Conservation (phyloP, 2,329 filamentous ascomycete species). For the Nemania diffusa region DNA sequence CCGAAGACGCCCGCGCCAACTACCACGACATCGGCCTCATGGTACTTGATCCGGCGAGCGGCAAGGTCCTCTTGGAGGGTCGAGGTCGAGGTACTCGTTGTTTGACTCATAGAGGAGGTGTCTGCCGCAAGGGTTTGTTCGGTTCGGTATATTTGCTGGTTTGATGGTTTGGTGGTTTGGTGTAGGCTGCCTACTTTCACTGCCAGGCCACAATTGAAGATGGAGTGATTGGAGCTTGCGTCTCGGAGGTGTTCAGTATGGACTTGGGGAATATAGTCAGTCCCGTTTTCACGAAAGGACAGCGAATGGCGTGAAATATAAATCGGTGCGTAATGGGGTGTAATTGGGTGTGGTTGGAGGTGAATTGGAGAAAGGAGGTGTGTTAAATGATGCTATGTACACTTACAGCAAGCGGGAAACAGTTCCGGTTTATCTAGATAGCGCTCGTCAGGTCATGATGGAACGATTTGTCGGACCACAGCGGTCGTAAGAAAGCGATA, state of each 20-base stretch:
- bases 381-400: slow-evolving; percentile 9
- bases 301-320: background rate
- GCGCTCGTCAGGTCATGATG: slow-evolving; percentile 47
- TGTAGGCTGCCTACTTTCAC: background rate
- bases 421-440: slow-evolving; percentile 11
- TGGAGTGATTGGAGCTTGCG: background rate
- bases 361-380: slow-evolving; percentile 11
- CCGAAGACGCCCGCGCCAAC: slow-evolving; percentile 92
- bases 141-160: background rate
- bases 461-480: slow-evolving; percentile 46
- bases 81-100: slow-evolving; percentile 26
- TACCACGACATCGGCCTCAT: slow-evolving; percentile 85
- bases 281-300: background rate
- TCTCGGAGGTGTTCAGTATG: background rate
- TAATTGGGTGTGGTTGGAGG: background rate
- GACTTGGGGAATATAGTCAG: background rate
- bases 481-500: slow-evolving; percentile 1
- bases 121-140: slow-evolving; percentile 1
- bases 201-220: background rate
- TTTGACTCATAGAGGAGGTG: slow-evolving; percentile 32
- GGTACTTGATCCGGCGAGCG: slow-evolving; percentile 63
- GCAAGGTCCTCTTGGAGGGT: slow-evolving; percentile 52
- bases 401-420: background rate
- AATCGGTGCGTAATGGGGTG: background rate
- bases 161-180: background rate